Percentiles rank a stretch among this genome's conserved stretches.
Evolutionary conservation across 1,284 basidiomycete genomes (phyloP).

Genomic region (Boletellus deceptivus): DNA sequence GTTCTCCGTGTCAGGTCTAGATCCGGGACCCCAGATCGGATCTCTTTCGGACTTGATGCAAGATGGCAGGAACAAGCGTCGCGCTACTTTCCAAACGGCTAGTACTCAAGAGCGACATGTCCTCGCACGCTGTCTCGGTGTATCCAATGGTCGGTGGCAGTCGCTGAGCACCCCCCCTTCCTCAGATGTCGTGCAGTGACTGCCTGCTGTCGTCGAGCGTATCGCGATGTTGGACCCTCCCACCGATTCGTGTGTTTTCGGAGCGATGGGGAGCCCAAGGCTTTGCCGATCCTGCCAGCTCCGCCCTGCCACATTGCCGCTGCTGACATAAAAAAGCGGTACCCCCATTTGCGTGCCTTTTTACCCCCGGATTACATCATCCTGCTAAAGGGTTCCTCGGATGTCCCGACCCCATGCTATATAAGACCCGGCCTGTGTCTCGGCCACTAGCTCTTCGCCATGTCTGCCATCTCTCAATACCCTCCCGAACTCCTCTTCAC

Average conservation of each 20-base stretch:
- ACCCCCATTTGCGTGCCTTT: constrained; percentile 9
- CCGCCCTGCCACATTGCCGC: constrained; percentile 14
- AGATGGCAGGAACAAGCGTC: not conserved
- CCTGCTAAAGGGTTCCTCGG: not conserved
- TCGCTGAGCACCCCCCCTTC: too few relatives aligned
- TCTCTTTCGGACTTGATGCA: not conserved
- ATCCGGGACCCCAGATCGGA: not conserved
- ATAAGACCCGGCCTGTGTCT: constrained; percentile 12
- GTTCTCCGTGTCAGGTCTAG: not conserved
- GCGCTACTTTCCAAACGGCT: not conserved
- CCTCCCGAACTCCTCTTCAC: constrained; percentile 66
- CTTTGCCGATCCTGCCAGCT: not conserved
- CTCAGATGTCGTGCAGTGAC: too few relatives aligned
- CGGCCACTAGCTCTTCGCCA: constrained; percentile 2
- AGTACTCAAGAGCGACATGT: not conserved
- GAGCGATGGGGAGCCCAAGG: not conserved
- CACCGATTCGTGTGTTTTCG: not conserved
- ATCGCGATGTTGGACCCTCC: too few relatives aligned
- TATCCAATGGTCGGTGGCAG: too few relatives aligned
- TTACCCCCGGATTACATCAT: constrained; percentile 31
- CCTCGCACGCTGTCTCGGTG: too few relatives aligned
- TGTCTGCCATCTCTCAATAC: constrained; percentile 39
- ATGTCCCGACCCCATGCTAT: constrained; percentile 27
- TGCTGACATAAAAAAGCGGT: constrained; percentile 10
- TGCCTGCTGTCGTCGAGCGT: too few relatives aligned